Evolutionary conservation across 2,329 filamentous ascomycete species (phyloP), one percentile per base, ranked within the genome.

Genomic region (Trichocomaceae sp.): DNA sequence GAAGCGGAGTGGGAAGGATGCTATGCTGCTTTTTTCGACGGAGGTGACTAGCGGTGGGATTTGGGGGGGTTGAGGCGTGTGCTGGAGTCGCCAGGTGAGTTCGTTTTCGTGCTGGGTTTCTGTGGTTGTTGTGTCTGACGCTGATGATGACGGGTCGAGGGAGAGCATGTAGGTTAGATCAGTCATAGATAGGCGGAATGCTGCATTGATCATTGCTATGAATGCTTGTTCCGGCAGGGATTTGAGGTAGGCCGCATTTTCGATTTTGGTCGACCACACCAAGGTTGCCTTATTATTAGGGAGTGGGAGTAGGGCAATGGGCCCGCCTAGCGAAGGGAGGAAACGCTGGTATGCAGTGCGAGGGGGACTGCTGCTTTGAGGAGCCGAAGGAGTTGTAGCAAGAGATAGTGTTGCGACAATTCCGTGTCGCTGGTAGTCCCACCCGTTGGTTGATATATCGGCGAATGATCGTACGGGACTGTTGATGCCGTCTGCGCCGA

Each of bases 321-420:
- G 93, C 0, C 93, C 93, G 0, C 75, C 74, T 5, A 77, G 65
- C 5, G 88, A 89, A 3, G 93, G 93, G 13, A 99, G 78, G 75
- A 99, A 99, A 53, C 93, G 84, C 73, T 99, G 93, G 70, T 96
- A 99, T 23, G 93, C 93, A 48, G 86, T 90, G 68, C 88, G 90
- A 64, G 67, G 90, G 64, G 67, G 75, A 48, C 76, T 73, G 23
- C 58, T 56, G 5, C 26, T 29, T 29, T 17, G 37, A 26, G 42
- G 20, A 15, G 13, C 13, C 5, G 44, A 29, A 67, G 7, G 64
- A 56, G 2, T 26, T 26, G 23, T 59, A 58, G 87, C 82, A 20
- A 96, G 78, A 61, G 86, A 79, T 15, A 99, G 75, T 4, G 91
- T 95, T 51, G 93, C 93, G 17, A 99, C 93, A 2, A 99, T 83